Conservation (phyloP, 169 alveolate species). For the Plasmodium adleri region DNA sequence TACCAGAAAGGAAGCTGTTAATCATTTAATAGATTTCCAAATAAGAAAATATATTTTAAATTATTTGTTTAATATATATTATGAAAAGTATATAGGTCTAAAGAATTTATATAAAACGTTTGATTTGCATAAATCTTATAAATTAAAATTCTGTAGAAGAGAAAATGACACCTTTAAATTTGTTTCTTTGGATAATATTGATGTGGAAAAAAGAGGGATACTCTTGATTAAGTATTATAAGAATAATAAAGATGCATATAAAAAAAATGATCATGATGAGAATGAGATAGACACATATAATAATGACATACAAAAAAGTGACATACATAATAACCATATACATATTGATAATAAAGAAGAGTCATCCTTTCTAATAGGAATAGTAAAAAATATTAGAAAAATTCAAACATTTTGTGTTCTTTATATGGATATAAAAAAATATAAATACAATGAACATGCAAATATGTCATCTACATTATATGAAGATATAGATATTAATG, state of each 20-base stretch:
- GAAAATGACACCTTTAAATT: constrained; percentile 33
- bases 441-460: not conserved
- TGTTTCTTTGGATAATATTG: constrained; percentile 15
- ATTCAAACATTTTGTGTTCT: constrained; percentile 26
- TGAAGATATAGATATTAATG: constrained; percentile 53
- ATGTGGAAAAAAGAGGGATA: constrained; percentile 27
- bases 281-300: too few species aligned
- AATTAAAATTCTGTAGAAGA: constrained; percentile 27
- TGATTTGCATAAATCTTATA: constrained; percentile 37
- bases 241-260: not conserved
- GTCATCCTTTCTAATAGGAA: constrained; percentile 18
- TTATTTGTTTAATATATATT: constrained; percentile 54
- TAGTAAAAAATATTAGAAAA: constrained; percentile 23
- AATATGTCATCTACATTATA: not conserved
- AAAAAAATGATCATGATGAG: too few species aligned
- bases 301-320: too few species aligned
- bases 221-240: constrained; percentile 22
- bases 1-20: not conserved
- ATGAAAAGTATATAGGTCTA: constrained; percentile 57
- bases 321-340: too few species aligned
- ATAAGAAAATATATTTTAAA: constrained; percentile 48
- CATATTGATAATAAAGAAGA: not conserved
- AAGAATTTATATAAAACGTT: constrained; percentile 44
- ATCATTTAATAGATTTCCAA: not conserved
- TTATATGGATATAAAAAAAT: constrained; percentile 49